Percentiles rank a stretch among this genome's conserved stretches.
These are phyloP conservation scores for Solanum pennellii DNA, from an alignment of 257 asterid genomes.

Conservation along the genomic window DNA sequence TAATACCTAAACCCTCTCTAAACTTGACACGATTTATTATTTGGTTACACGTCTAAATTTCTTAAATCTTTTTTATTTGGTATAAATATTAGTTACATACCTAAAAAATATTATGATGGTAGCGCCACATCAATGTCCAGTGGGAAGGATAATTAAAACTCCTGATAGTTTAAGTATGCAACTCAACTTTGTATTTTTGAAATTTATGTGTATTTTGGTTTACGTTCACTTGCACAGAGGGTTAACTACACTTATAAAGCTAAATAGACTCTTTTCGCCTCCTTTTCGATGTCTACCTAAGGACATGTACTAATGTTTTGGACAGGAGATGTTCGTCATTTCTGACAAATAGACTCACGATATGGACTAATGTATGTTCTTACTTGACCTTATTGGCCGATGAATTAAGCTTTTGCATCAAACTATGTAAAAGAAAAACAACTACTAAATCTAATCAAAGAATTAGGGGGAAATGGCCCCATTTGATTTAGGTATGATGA, in stretches of 20 bases:
- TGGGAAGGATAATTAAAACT: background rate
- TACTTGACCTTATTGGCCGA: background rate
- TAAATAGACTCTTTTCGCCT: background rate
- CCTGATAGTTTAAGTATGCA: background rate
- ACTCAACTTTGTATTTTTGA: background rate
- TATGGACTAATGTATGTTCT: background rate
- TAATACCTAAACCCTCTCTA: background rate
- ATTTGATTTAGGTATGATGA: background rate
- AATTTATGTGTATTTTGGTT: background rate
- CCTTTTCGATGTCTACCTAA: no score
- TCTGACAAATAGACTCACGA: background rate
- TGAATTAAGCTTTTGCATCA: background rate
- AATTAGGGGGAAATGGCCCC: background rate
- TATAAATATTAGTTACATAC: background rate
- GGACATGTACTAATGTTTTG: no score
- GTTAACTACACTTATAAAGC: background rate
- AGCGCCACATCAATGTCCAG: fast-evolving
- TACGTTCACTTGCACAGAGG: background rate
- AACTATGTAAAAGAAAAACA: background rate
- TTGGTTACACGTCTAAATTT: background rate
- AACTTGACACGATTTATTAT: background rate
- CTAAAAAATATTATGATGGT: background rate
- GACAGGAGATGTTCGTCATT: background rate
- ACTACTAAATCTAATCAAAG: background rate
- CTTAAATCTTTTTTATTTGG: background rate